phyloP scores from a whole-genome alignment of 208 protist species.

The Trypanosoma lewisi region DNA sequence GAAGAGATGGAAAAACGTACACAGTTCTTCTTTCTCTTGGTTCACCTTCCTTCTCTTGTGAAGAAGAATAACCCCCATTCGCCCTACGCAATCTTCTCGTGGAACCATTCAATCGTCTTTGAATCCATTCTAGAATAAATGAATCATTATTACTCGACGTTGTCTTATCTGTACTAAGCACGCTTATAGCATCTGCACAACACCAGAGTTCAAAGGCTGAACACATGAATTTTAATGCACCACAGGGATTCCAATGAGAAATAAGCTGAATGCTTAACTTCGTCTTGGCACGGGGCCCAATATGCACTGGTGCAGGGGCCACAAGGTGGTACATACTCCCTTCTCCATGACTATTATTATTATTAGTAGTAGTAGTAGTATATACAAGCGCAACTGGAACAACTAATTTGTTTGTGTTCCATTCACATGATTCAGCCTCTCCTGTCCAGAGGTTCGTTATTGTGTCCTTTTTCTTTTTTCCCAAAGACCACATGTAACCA shows the following conservation, averaged over 20 bases:
- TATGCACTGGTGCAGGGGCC: slow-evolving; percentile 30
- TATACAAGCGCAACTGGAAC: slow-evolving; percentile 18
- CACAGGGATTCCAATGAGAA: slow-evolving; percentile 62
- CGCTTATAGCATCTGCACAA: slow-evolving; percentile 14
- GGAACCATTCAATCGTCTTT: slow-evolving; percentile 13
- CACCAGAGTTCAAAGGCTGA: slow-evolving; percentile 67
- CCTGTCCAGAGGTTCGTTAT: not conserved
- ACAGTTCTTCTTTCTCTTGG: not conserved
- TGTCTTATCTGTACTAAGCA: not conserved
- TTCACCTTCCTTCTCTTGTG: not conserved
- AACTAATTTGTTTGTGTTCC: not conserved
- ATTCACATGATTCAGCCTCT: not conserved
- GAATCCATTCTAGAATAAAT: slow-evolving; percentile 5
- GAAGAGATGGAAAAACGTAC: slow-evolving; percentile 20
- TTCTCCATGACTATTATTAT: not conserved
- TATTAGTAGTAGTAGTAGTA: too few relatives aligned
- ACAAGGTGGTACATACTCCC: slow-evolving; percentile 26
- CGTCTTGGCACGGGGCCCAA: slow-evolving; percentile 15
- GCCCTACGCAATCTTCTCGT: slow-evolving; percentile 1
- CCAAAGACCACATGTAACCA: slow-evolving; percentile 54
- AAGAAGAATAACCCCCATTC: not conserved
- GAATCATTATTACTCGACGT: not conserved
- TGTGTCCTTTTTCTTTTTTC: not conserved
- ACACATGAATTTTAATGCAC: slow-evolving; percentile 6
- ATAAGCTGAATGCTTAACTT: slow-evolving; percentile 33